These are phyloP conservation scores for Calonectria pauciramosa DNA, from an alignment of 2,329 filamentous ascomycete genomes.

Conservation along the genomic window DNA sequence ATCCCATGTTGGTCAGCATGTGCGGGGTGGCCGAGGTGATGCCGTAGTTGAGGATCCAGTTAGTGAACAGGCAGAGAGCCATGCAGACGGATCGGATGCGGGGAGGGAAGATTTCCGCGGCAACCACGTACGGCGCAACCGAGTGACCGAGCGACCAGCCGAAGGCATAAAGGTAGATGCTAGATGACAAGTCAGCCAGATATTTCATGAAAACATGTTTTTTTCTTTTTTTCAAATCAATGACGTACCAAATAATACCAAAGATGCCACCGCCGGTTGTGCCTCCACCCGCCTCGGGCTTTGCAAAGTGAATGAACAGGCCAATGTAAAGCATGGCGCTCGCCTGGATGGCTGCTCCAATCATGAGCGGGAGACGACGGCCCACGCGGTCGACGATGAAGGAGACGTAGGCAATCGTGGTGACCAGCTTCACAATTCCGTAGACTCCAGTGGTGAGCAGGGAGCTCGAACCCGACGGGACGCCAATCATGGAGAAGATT, in stretches of 20 bases:
- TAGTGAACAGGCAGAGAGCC: constrained; percentile 33
- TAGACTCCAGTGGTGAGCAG: constrained; percentile 45
- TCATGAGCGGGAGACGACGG: constrained; percentile 45
- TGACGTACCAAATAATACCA: constrained; percentile 13
- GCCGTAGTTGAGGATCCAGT: constrained; percentile 38
- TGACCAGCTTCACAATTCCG: constrained; percentile 41
- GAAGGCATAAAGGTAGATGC: constrained; percentile 38
- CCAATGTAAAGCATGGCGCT: constrained; percentile 47
- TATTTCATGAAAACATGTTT: not conserved
- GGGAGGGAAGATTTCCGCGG: constrained; percentile 40
- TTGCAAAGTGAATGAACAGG: constrained; percentile 39
- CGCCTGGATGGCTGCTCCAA: constrained; percentile 41
- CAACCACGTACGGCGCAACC: constrained; percentile 37
- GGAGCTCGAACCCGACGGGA: constrained; percentile 31
- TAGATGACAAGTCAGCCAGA: not conserved
- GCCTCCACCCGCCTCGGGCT: constrained; percentile 30
- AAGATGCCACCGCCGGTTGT: constrained; percentile 19
- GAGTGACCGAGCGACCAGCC: constrained; percentile 40
- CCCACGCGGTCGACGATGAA: constrained; percentile 50
- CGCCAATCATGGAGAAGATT: constrained; percentile 39
- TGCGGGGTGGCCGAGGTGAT: constrained; percentile 33
- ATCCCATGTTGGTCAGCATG: constrained; percentile 34
- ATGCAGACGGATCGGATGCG: constrained; percentile 39
- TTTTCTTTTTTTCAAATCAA: no score
- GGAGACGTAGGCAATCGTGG: constrained; percentile 46